A percentile compares a stretch with the other conserved stretches of the same genome.
Evolutionary conservation across 805 yeast genomes (phyloP).

Genomic region (Lipomyces lipofer): DNA sequence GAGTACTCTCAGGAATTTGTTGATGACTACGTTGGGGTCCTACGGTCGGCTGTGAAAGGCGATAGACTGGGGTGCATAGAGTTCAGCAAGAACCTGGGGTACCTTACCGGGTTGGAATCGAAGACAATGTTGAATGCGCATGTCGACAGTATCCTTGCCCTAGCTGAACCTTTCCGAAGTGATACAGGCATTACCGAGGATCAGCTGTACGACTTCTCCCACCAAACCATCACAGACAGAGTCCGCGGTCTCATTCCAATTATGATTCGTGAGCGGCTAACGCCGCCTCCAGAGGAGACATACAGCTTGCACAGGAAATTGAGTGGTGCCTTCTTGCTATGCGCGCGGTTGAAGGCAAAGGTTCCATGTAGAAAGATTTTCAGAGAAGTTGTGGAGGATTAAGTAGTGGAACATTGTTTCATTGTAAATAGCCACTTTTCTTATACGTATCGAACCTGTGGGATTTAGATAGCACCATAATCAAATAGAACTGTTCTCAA

Average conservation of each 20-base stretch:
- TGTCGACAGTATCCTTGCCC: conserved; percentile 80
- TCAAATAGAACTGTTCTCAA: too few species aligned
- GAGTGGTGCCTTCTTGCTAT: conserved; percentile 88
- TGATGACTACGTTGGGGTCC: conserved; percentile 62
- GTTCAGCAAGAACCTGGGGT: conserved; percentile 75
- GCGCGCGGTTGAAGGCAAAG: conserved; percentile 79
- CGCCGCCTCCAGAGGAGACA: conserved; percentile 99
- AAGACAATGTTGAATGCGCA: conserved; percentile 85
- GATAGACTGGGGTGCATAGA: conserved; percentile 65
- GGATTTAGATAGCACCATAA: too few species aligned
- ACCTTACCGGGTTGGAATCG: conserved; percentile 87
- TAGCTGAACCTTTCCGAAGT: conserved; percentile 92
- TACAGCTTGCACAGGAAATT: conserved; percentile 94
- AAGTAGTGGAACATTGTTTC: not conserved
- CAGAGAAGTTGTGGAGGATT: conserved; percentile 64
- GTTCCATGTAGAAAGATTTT: conserved; percentile 82
- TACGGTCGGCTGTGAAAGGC: conserved; percentile 70
- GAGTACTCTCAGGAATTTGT: conserved; percentile 71
- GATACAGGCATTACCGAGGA: conserved; percentile 50
- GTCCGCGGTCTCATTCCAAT: conserved; percentile 83
- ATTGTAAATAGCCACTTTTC: too few species aligned
- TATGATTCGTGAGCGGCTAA: conserved; percentile 86
- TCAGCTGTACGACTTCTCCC: conserved; percentile 63
- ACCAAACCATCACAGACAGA: conserved; percentile 91
- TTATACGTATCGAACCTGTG: too few species aligned